Conservation (phyloP, 768 basidiomycete species). For the Mrakia blollopis region DNA sequence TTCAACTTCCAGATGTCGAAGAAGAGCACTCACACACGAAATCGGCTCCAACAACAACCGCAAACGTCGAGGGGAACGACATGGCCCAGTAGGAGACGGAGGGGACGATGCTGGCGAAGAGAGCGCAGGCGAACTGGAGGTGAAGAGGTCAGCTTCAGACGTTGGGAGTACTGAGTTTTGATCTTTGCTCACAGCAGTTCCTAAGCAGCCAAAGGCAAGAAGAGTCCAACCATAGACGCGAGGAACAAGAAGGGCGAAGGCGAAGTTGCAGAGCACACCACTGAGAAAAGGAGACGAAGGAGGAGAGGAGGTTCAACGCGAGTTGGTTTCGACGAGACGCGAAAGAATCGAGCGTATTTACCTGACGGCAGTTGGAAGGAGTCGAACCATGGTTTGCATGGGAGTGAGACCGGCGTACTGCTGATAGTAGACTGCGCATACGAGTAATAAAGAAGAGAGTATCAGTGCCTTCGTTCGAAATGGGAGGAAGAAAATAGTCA, state of each 20-base stretch:
- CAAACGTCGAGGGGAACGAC: not conserved
- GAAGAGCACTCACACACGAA: not conserved
- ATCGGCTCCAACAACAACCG: conserved; percentile 20
- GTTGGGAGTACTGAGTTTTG: not conserved
- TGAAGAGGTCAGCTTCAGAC: too few relatives aligned
- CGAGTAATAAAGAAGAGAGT: conserved; percentile 35
- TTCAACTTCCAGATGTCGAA: too few relatives aligned
- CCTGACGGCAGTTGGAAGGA: conserved; percentile 36
- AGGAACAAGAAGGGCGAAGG: conserved; percentile 11
- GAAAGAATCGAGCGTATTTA: not conserved
- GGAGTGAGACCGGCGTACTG: conserved; percentile 11
- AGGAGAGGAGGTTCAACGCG: not conserved
- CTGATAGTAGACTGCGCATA: conserved; percentile 3
- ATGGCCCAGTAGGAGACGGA: conserved; percentile 10
- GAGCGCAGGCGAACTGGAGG: not conserved
- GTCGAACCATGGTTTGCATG: conserved; percentile 17
- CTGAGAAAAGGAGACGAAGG: not conserved
- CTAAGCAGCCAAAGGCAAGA: not conserved
- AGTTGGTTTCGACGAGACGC: too few relatives aligned
- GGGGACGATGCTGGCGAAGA: conserved; percentile 9
- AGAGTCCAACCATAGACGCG: conserved; percentile 8
- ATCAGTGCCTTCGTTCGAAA: conserved; percentile 28
- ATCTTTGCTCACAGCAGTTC: not conserved
- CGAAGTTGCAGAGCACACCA: not conserved
- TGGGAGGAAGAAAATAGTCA: conserved; percentile 12